These are phyloP conservation scores for Pseudogymnoascus sp. DNA, from an alignment of 2,329 filamentous ascomycete genomes.

Conservation along the genomic window DNA sequence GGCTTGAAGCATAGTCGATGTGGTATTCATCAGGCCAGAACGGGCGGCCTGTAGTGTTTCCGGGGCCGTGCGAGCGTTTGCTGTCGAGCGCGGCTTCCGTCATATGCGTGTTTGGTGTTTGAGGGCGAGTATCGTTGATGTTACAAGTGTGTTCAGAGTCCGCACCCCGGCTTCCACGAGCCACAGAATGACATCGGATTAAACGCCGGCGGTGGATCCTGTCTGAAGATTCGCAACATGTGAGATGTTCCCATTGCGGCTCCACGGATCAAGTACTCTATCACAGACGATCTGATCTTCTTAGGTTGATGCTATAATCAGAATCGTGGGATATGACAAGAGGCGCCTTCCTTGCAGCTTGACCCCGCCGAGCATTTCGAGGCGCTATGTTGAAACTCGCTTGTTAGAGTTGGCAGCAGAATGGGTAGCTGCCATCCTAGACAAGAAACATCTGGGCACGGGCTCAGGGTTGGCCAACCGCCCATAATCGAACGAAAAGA, in stretches of 20 bases:
- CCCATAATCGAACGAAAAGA: neutral
- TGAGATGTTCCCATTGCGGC: neutral
- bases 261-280: neutral
- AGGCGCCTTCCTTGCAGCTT: neutral
- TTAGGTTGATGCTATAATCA: slow-evolving; percentile 12
- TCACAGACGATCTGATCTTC: slow-evolving; percentile 29
- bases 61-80: slow-evolving; percentile 2
- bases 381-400: slow-evolving; percentile 1
- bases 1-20: slow-evolving; percentile 3
- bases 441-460: slow-evolving; percentile 4
- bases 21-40: neutral
- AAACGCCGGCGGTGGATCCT: neutral
- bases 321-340: neutral
- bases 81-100: neutral
- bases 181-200: neutral
- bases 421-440: neutral
- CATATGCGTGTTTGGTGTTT: slow-evolving; percentile 5
- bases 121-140: slow-evolving; percentile 1
- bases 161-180: neutral
- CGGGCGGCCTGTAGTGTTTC: neutral
- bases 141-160: slow-evolving; percentile 5
- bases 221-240: neutral
- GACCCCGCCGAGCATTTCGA: slow-evolving; percentile 1
- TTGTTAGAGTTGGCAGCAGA: neutral
- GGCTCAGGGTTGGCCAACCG: neutral